phyloP scores from a whole-genome alignment of 1,284 basidiomycete genomes.

The Athelia psychrophila region DNA sequence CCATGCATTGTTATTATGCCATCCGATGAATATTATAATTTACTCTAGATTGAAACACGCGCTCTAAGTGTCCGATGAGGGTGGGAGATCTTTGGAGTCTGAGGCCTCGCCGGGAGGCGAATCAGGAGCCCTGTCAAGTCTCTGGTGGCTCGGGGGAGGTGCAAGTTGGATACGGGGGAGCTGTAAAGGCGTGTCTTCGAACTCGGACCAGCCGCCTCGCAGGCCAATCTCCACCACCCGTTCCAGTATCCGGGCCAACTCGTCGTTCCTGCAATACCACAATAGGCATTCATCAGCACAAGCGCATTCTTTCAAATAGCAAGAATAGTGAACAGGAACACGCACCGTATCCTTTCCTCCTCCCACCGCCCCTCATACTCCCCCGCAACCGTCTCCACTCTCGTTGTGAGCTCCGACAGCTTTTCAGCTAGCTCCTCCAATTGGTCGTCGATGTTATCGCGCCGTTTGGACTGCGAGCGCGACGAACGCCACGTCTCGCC shows the following conservation, averaged over 20 bases:
- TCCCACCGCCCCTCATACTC: constrained; percentile 42
- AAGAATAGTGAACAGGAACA: no score
- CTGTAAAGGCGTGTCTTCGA: constrained; percentile 52
- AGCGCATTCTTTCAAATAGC: neutral
- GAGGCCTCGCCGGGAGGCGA: neutral
- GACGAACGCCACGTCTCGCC: constrained; percentile 80
- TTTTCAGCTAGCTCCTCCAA: constrained; percentile 54
- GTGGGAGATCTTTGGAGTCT: neutral
- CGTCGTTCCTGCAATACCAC: constrained; percentile 46
- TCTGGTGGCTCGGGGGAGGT: constrained; percentile 2
- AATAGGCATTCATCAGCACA: neutral
- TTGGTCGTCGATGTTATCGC: constrained; percentile 74
- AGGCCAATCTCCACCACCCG: constrained; percentile 73
- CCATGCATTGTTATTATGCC: neutral
- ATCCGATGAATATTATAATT: neutral
- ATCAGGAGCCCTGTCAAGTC: neutral
- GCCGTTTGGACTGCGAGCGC: constrained; percentile 67
- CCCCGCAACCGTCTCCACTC: constrained; percentile 43
- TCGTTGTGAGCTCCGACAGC: constrained; percentile 44
- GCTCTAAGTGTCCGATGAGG: no score
- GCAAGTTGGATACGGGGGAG: constrained; percentile 40
- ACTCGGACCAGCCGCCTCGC: constrained; percentile 65
- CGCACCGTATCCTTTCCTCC: constrained; percentile 47
- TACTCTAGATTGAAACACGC: no score
- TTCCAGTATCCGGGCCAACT: constrained; percentile 63